Conservation (phyloP, 2,329 filamentous ascomycete genomes). For the Hirsutella minnesotensis region DNA sequence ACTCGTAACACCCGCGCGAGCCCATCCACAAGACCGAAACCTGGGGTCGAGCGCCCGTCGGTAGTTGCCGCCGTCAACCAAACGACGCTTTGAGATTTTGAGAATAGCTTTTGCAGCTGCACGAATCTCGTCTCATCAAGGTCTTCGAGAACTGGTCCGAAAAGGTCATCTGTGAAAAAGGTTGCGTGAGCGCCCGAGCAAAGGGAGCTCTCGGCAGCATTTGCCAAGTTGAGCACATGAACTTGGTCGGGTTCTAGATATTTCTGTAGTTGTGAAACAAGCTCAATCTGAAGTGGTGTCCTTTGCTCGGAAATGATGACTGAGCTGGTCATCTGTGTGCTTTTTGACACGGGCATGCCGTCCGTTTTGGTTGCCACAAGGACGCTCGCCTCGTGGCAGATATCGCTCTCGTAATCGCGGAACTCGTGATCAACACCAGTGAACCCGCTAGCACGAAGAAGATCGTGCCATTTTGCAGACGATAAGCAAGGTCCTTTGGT, state of each 20-base stretch:
- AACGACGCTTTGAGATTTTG: not conserved
- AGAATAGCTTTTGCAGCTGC: not conserved
- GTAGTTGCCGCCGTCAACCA: not conserved
- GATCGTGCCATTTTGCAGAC: not conserved
- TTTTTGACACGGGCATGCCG: not conserved
- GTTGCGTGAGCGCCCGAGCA: no score
- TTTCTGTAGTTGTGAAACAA: not conserved
- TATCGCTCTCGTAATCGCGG: not conserved
- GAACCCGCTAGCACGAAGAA: not conserved
- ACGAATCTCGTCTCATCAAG: not conserved
- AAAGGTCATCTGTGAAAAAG: not conserved
- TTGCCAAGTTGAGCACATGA: not conserved
- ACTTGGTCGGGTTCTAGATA: not conserved
- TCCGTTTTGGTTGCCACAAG: not conserved
- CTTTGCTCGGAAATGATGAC: not conserved
- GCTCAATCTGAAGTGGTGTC: not conserved
- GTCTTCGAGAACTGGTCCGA: not conserved
- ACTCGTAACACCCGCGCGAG: not conserved
- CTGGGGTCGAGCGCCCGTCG: not conserved
- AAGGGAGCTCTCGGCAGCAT: not conserved
- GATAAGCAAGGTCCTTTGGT: not conserved
- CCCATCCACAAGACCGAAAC: not conserved
- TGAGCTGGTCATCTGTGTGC: not conserved
- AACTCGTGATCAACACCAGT: not conserved
- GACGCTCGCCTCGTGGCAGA: not conserved